Conservation (phyloP, 2,329 filamentous ascomycete species). For the Beauveria sp. region DNA sequence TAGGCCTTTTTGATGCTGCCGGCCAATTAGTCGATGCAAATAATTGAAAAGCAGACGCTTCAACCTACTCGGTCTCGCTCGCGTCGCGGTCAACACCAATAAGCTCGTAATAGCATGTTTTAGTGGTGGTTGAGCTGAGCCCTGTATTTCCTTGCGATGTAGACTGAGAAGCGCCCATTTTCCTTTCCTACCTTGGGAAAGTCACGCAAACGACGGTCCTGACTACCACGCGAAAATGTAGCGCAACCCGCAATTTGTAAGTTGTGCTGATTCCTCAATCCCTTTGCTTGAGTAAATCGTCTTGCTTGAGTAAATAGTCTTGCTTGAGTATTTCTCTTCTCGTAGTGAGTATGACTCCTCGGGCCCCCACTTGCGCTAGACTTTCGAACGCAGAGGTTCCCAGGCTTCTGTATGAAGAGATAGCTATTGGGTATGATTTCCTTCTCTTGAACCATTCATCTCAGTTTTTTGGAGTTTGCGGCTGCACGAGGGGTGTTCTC, state of each 20-base stretch:
- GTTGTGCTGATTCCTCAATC: neutral
- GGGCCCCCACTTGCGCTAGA: neutral
- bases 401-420: neutral
- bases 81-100: slow-evolving; percentile 66
- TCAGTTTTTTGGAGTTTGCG: neutral
- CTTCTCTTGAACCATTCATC: neutral
- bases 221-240: neutral
- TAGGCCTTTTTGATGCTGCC: slow-evolving; percentile 86
- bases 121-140: slow-evolving; percentile 34
- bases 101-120: slow-evolving; percentile 80
- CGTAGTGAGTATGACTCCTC: neutral
- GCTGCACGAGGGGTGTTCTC: neutral
- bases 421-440: neutral
- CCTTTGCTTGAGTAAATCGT: neutral
- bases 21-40: neutral
- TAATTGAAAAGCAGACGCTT: neutral
- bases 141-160: slow-evolving; percentile 27
- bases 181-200: neutral
- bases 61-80: slow-evolving; percentile 69
- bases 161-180: slow-evolving; percentile 52
- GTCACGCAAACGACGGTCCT: neutral
- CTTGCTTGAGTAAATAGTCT: neutral
- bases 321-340: neutral
- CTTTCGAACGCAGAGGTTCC: neutral
- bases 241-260: neutral